phyloP scores from a whole-genome alignment of 176 grass and related monocot species.

The Panicum miliaceum region DNA sequence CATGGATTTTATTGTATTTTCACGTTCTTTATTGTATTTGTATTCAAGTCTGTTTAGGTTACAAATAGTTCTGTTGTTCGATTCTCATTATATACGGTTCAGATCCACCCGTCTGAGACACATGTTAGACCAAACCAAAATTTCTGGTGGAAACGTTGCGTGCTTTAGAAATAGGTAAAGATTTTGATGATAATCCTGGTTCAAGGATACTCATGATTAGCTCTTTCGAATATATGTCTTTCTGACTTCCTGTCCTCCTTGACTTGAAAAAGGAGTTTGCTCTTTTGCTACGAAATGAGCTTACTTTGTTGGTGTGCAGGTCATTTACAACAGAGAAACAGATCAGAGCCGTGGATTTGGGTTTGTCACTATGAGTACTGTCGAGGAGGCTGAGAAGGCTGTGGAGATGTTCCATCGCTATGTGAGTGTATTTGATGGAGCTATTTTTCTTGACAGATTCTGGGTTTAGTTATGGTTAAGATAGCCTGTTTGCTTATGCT shows the following conservation, averaged over 20 bases:
- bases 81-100: too few relatives aligned
- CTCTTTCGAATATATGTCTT: background rate
- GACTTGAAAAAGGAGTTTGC: background rate
- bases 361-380: conserved; percentile 82
- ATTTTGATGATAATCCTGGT: background rate
- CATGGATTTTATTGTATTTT: too few relatives aligned
- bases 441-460: background rate
- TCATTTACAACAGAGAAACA: conserved; percentile 85
- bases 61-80: too few relatives aligned
- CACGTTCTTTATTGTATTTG: too few relatives aligned
- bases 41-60: too few relatives aligned
- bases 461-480: background rate
- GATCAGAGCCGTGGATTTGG: conserved; percentile 85
- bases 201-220: background rate
- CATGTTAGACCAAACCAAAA: too few relatives aligned
- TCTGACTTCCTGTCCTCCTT: background rate
- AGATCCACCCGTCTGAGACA: too few relatives aligned
- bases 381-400: conserved; percentile 89
- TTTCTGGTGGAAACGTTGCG: too few relatives aligned
- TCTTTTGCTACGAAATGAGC: background rate
- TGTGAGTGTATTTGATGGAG: conserved; percentile 46
- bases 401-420: conserved; percentile 81
- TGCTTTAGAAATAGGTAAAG: too few relatives aligned
- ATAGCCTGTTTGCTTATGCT: background rate
- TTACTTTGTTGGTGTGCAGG: conserved; percentile 39